phyloP scores from a whole-genome alignment of 2,329 filamentous ascomycete species.

The Paraconiothyrium brasiliense region DNA sequence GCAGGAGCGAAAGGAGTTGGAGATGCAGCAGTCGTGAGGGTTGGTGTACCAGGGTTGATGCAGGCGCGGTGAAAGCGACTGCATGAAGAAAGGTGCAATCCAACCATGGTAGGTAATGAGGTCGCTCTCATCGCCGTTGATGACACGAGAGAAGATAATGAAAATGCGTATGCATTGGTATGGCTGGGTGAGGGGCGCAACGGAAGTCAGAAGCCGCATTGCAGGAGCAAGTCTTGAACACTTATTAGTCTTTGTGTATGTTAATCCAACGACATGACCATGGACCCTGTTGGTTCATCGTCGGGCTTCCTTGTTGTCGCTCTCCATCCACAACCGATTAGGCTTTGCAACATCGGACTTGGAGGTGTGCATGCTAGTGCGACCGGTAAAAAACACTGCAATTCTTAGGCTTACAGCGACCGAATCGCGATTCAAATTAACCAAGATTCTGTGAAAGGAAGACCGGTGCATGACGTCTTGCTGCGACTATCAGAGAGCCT shows the following conservation, averaged over 20 bases:
- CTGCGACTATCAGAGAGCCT: background rate
- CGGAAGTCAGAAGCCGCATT: background rate
- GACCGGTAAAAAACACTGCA: background rate
- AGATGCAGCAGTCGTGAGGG: conserved; percentile 29
- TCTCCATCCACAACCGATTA: background rate
- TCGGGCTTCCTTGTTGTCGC: too few species aligned
- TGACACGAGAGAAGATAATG: conserved; percentile 11
- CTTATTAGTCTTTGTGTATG: conserved; percentile 3
- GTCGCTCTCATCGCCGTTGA: background rate
- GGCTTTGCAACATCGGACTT: conserved; percentile 1
- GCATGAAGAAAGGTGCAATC: background rate
- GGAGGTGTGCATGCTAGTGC: background rate
- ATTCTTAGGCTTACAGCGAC: background rate
- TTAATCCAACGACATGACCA: conserved; percentile 3
- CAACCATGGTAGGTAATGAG: background rate
- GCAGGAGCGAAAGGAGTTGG: conserved; percentile 44
- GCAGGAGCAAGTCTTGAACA: background rate
- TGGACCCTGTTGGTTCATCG: background rate
- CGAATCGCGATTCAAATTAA: background rate
- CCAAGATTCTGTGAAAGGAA: background rate
- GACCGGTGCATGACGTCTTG: background rate
- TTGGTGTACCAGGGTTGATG: background rate
- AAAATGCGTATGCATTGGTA: background rate
- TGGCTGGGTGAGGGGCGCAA: background rate
- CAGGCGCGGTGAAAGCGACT: background rate